Base-by-base conservation (phyloP, 2,329 filamentous ascomycete genomes). In the Aspergillus awamori region DNA sequence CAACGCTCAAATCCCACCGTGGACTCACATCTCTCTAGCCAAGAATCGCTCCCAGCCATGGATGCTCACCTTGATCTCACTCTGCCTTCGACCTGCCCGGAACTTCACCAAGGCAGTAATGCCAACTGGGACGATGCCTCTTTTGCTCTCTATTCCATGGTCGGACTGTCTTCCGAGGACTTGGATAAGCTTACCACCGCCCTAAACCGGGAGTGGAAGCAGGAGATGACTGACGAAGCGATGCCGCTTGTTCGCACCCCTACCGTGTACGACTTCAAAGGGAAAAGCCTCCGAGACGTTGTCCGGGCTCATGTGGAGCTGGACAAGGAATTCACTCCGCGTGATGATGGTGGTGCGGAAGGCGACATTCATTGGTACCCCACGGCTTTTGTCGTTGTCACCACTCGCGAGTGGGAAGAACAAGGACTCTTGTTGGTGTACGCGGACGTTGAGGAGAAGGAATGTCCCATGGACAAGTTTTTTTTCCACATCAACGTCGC, bases 101-200 rank as follows among this genome's bases (percentile, higher is more conserved):
- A 41, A 10, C 58, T 60, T 8, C 15, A 48, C 36, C 33, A 15
- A 38, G 41, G 38, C 24, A 36, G 43, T 13, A 13, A 57, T 11
- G n/a, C 24, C 52, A 60, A 51, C 53, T 60, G 53, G 53, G 53
- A 56, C 8, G 17, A 30, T 5, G 58, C 58, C 45, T 51, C 58
- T 20, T 57, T 60, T 38, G 58, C 47, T 5, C 36, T 60, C 26
- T 60, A 60, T 38, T 36, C 53, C n/a, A 43, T 60, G 20, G 13
- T 57, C 1, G 33, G 24, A 11, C 53, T 60, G 4, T 22, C 58
- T 3, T 22, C 28, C 5, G 13, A n/a, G 10, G 36, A 52, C 1
- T 47, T 60, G 15, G 7, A 22, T 4, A 26, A 4, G 20, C 33
- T 57, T 1, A 5, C 26, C 11, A 20, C 53, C 6, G 51, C 38